These are phyloP conservation scores for Coemansia asiatica DNA, from an alignment of 192 early-diverging fungal genomes.

Conservation along the genomic window DNA sequence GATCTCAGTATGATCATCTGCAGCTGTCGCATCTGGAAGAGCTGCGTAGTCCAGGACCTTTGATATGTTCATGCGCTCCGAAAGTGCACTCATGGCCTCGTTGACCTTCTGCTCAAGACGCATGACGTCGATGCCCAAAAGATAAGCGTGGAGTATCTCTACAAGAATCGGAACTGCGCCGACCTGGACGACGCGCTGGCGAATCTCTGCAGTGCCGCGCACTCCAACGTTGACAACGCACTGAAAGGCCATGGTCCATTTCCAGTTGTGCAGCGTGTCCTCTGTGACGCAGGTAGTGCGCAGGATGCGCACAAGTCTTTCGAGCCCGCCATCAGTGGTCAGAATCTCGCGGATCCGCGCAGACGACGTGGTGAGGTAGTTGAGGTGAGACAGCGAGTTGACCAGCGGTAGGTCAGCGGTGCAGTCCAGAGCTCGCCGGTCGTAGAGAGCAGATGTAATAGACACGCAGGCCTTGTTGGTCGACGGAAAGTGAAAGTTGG, in stretches of 20 bases:
- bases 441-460: conserved; percentile 80
- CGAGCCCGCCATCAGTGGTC: conserved; percentile 83
- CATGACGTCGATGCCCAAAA: conserved; percentile 35
- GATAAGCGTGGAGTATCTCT: conserved; percentile 64
- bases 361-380: conserved; percentile 80
- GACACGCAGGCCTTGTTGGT: conserved; percentile 78
- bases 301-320: conserved; percentile 81
- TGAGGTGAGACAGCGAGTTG: conserved; percentile 85
- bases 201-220: conserved; percentile 74
- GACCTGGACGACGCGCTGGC: conserved; percentile 81
- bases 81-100: conserved; percentile 34
- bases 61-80: conserved; percentile 20
- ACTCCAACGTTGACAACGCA: conserved; percentile 87
- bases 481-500: conserved; percentile 76
- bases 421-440: conserved; percentile 93
- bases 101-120: conserved; percentile 50
- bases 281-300: conserved; percentile 65
- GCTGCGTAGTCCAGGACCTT: conserved; percentile 42
- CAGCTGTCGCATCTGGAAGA: conserved; percentile 11
- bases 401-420: conserved; percentile 84
- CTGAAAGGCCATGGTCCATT: conserved; percentile 81
- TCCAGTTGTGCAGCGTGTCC: conserved; percentile 71
- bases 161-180: conserved; percentile 83
- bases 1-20: conserved; percentile 35
- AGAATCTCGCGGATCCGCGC: conserved; percentile 80